Conservation (phyloP, 2,329 filamentous ascomycete genomes). For the Biscogniauxia mediterranea region DNA sequence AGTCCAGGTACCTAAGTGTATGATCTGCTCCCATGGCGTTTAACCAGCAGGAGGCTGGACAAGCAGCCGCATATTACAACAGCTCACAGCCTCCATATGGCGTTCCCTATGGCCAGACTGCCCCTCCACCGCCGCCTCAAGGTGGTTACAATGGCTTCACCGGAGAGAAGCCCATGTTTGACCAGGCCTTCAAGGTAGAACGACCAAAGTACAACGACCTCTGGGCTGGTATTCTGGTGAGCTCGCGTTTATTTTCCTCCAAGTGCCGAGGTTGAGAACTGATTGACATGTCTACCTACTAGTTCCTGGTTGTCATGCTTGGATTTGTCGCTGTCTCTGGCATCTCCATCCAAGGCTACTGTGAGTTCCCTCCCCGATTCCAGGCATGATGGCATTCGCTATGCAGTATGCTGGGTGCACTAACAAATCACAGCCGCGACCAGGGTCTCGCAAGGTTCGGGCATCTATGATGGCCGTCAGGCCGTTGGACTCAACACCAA, state of each 20-base stretch:
- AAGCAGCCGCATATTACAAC: constrained; percentile 25
- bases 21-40: constrained; percentile 11
- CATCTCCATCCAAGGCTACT: constrained; percentile 73
- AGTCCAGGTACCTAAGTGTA: too few species aligned
- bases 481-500: constrained; percentile 72
- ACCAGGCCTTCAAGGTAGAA: constrained; percentile 78
- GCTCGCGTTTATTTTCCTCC: constrained; percentile 22
- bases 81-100: constrained; percentile 8
- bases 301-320: constrained; percentile 68
- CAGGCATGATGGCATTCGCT: background rate
- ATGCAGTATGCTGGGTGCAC: background rate
- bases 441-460: constrained; percentile 62
- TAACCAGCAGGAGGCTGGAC: constrained; percentile 19
- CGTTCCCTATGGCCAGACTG: background rate
- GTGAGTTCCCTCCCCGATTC: constrained; percentile 32
- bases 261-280: constrained; percentile 3
- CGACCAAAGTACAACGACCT: constrained; percentile 86
- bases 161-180: constrained; percentile 59
- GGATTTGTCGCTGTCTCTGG: constrained; percentile 78
- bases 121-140: constrained; percentile 5
- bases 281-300: constrained; percentile 1
- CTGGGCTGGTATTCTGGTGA: constrained; percentile 80
- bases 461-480: constrained; percentile 70
- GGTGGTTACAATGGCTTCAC: constrained; percentile 28
- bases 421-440: constrained; percentile 39